Evolutionary conservation across 78 protist species (phyloP), one percentile per base, ranked within the genome.

Genomic region (Cavenderia fasciculata): DNA sequence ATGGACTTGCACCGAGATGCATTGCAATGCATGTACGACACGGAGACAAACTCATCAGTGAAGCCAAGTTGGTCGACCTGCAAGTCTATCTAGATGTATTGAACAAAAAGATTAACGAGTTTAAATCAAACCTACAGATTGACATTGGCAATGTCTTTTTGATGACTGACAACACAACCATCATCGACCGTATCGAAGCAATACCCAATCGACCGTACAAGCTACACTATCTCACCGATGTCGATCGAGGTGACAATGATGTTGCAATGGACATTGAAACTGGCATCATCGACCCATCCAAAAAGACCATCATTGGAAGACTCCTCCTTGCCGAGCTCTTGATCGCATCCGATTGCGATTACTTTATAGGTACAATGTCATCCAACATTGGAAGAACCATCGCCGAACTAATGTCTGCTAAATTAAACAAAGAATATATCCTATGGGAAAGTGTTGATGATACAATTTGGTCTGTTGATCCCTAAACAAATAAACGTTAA

Each of bases 391-490:
- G 72, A 38, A 7, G 72, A 4, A 21, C 72, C 19, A 63, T 63
- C 43, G 25, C 12, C 12, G 72, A 63, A 34, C n/a, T 63, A 2
- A 63, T 63, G 72, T 12, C 54, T 16, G 72, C 72, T 21, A 63
- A 63, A 40, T 38, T 2, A 8, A 4, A 63, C 38, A 21, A 38
- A 11, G 18, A 43, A 14, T 8, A 2, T 40, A 16, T 63, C 43
- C 33, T 12, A n/a, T 63, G 72, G 72, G 4, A 19, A 47, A 63
- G 72, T 40, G 72, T 63, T n/a, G 72, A 63, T 40, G 38, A 63
- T 5, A 16, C 51, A 5, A 31, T 4, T 19, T 63, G 72, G 72
- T 43, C 38, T 21, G 72, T 47, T 4, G 38, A 63, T 63, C 72
- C 72, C 72, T 63, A 63, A 63, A 16, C 5, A 19, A 16, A 3